phyloP scores from a whole-genome alignment of 345 rosid species.

The Salix brachista region DNA sequence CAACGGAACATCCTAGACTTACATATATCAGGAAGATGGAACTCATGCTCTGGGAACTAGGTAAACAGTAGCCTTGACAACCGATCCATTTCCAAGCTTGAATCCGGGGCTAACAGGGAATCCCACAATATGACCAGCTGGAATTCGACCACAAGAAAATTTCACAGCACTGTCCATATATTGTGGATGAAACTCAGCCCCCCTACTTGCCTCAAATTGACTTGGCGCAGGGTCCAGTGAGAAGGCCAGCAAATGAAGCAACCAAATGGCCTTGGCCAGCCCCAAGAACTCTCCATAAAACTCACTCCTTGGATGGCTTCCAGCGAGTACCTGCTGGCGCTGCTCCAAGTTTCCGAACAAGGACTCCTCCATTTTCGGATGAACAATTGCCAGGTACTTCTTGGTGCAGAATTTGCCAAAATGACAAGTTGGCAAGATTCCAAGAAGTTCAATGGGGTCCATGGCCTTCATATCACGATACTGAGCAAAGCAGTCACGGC shows the following conservation, averaged over 20 bases:
- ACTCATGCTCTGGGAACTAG: constrained; percentile 45
- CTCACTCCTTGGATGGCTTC: constrained; percentile 79
- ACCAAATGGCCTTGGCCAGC: constrained; percentile 79
- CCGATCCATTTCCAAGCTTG: constrained; percentile 67
- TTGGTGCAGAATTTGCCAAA: constrained; percentile 85
- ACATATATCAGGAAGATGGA: background rate
- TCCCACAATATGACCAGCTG: constrained; percentile 70
- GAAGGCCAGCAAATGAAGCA: constrained; percentile 91
- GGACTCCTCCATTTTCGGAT: constrained; percentile 92
- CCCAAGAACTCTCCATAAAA: constrained; percentile 77
- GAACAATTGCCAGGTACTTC: constrained; percentile 77
- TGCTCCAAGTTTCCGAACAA: constrained; percentile 84
- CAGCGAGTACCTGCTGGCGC: constrained; percentile 51
- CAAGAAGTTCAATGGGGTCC: constrained; percentile 87
- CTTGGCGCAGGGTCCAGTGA: constrained; percentile 81
- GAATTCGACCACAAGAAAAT: constrained; percentile 51
- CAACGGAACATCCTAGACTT: background rate
- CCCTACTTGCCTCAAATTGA: constrained; percentile 79
- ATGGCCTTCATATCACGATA: constrained; percentile 88
- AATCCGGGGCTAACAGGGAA: constrained; percentile 89
- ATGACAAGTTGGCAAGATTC: constrained; percentile 74
- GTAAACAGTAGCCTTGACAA: constrained; percentile 84
- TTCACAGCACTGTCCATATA: constrained; percentile 86
- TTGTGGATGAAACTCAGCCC: constrained; percentile 72
- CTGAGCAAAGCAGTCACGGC: constrained; percentile 78